phyloP scores from a whole-genome alignment of 192 early-diverging fungal species.

The Coemansia sp. region DNA sequence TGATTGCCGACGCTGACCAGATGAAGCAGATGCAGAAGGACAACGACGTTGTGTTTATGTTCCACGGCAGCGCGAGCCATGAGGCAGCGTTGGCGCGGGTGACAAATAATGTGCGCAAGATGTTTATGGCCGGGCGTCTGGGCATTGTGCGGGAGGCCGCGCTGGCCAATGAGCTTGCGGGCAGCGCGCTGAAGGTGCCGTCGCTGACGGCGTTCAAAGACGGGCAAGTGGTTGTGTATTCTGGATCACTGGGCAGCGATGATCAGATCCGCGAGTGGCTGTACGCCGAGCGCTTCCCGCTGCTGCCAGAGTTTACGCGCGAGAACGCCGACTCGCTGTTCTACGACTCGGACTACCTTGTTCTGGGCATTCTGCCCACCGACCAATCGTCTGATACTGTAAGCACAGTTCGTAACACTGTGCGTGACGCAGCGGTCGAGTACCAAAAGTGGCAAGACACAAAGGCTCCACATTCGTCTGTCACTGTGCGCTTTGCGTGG shows the following conservation, averaged over 20 bases:
- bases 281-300: slow-evolving; percentile 62
- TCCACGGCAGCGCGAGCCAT: slow-evolving; percentile 46
- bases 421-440: slow-evolving; percentile 28
- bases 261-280: slow-evolving; percentile 61
- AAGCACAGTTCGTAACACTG: slow-evolving; percentile 16
- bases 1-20: slow-evolving; percentile 40
- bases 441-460: slow-evolving; percentile 17
- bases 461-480: background rate
- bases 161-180: slow-evolving; percentile 15
- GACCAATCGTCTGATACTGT: slow-evolving; percentile 18
- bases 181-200: slow-evolving; percentile 34
- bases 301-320: slow-evolving; percentile 63
- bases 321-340: slow-evolving; percentile 71
- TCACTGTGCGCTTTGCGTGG: slow-evolving; percentile 61
- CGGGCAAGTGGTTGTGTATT: slow-evolving; percentile 29
- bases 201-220: slow-evolving; percentile 64
- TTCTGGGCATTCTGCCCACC: slow-evolving; percentile 65
- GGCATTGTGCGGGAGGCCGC: slow-evolving; percentile 19
- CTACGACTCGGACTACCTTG: slow-evolving; percentile 61
- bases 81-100: slow-evolving; percentile 26
- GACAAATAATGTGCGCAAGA: slow-evolving; percentile 42
- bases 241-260: slow-evolving; percentile 33
- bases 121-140: slow-evolving; percentile 47
- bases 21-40: slow-evolving; percentile 37
- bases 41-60: slow-evolving; percentile 59